Evolutionary conservation across 768 basidiomycete species (phyloP).

Genomic region (Termitomyces sp.): DNA sequence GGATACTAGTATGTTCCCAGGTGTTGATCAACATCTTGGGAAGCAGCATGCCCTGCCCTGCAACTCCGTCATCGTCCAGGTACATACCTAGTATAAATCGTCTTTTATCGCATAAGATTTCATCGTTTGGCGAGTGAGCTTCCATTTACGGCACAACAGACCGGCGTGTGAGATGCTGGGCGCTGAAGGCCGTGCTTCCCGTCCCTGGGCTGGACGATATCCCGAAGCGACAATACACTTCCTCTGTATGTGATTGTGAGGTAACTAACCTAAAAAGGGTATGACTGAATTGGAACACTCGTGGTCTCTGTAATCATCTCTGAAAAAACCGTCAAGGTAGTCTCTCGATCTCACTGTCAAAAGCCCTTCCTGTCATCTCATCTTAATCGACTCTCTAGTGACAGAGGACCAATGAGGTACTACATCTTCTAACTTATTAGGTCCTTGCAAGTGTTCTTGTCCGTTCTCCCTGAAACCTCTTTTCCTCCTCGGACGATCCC

Average conservation of each 20-base stretch:
- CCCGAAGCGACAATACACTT: neutral
- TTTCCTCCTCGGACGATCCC: neutral
- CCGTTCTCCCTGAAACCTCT: neutral
- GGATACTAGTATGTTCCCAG: neutral
- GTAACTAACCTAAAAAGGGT: neutral
- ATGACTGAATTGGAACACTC: neutral
- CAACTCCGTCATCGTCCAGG: neutral
- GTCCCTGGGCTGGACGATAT: neutral
- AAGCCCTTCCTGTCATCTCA: neutral
- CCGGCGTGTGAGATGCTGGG: neutral
- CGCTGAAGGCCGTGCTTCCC: neutral
- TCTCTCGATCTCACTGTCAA: neutral
- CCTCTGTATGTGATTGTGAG: neutral
- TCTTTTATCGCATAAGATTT: neutral
- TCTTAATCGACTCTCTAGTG: neutral
- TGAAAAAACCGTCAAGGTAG: neutral
- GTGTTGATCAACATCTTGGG: neutral
- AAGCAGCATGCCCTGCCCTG: neutral
- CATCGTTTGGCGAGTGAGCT: neutral
- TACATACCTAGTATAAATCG: no score
- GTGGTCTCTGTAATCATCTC: neutral
- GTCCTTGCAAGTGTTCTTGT: neutral
- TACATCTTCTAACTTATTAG: neutral
- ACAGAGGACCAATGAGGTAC: neutral
- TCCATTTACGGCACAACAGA: neutral